phyloP scores from a whole-genome alignment of 2,329 filamentous ascomycete species.

The Paecilomyces niveus region DNA sequence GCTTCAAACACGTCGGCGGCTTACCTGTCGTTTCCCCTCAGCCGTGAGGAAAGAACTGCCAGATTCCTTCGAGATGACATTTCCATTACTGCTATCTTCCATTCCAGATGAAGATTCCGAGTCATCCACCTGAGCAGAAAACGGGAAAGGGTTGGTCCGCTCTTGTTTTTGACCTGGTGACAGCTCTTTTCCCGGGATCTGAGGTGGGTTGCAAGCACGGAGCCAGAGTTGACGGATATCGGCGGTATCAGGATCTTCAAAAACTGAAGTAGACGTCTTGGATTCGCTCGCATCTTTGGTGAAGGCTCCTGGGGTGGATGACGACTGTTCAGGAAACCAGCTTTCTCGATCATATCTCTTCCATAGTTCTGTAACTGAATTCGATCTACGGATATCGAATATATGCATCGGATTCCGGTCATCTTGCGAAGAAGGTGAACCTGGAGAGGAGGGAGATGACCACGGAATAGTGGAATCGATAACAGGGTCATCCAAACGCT shows the following conservation, averaged over 20 bases:
- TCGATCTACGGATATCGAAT: slow-evolving; percentile 39
- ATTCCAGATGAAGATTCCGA: background rate
- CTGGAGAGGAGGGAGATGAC: slow-evolving; percentile 2
- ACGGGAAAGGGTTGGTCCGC: background rate
- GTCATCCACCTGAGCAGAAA: background rate
- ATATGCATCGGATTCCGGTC: slow-evolving; percentile 32
- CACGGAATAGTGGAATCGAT: slow-evolving; percentile 6
- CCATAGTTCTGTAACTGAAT: slow-evolving; percentile 33
- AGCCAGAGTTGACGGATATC: slow-evolving; percentile 6
- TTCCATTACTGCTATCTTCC: background rate
- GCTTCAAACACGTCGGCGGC: background rate
- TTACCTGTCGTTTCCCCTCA: slow-evolving; percentile 18
- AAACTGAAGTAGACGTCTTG: background rate
- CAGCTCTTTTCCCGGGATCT: slow-evolving; percentile 1
- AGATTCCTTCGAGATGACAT: background rate
- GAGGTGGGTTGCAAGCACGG: slow-evolving; percentile 12
- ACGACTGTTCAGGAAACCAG: background rate
- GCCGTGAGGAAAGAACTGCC: slow-evolving; percentile 10
- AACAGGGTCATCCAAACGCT: slow-evolving; percentile 39
- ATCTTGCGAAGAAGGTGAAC: background rate
- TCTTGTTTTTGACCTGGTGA: background rate
- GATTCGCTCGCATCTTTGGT: background rate
- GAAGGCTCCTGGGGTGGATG: background rate
- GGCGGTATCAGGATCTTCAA: background rate
- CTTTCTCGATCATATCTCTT: slow-evolving; percentile 19